phyloP scores from a whole-genome alignment of 2,329 filamentous ascomycete species.

The Epichloe gansuensis region DNA sequence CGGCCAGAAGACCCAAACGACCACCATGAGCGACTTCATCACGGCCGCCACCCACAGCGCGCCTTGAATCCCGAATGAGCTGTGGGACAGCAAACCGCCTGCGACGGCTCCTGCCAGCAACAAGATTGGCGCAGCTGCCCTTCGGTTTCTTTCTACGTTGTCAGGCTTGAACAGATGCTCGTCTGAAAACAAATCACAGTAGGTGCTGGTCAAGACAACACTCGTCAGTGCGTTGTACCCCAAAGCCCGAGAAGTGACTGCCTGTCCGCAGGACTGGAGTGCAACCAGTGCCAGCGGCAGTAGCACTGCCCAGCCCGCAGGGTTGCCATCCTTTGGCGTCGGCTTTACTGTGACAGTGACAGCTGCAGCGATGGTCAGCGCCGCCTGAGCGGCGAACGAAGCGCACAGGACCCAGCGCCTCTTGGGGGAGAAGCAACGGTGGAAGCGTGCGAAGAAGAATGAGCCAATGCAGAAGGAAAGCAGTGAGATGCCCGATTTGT shows the following conservation, averaged over 20 bases:
- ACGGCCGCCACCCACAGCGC: conserved; percentile 47
- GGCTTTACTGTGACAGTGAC: conserved; percentile 36
- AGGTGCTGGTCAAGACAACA: conserved; percentile 69
- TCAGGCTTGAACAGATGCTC: conserved; percentile 29
- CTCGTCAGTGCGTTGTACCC: conserved; percentile 60
- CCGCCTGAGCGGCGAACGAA: conserved; percentile 42
- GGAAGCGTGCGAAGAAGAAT: conserved; percentile 56
- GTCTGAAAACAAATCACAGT: conserved; percentile 68
- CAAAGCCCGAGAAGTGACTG: conserved; percentile 58
- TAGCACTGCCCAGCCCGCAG: conserved; percentile 45
- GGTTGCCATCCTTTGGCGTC: conserved; percentile 24
- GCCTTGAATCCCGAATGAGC: conserved; percentile 33
- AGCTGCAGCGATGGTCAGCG: conserved; percentile 38
- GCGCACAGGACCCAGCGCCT: conserved; percentile 51
- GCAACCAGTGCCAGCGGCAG: conserved; percentile 57
- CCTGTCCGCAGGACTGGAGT: conserved; percentile 68
- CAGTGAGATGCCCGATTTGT: conserved; percentile 58
- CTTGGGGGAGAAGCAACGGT: conserved; percentile 47
- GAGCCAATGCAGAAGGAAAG: conserved; percentile 59
- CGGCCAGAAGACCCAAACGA: conserved; percentile 50
- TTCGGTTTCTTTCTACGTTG: conserved; percentile 38
- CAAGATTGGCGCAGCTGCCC: conserved; percentile 35
- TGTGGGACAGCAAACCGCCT: conserved; percentile 38
- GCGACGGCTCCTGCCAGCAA: conserved; percentile 36
- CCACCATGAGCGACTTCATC: conserved; percentile 42